These are phyloP conservation scores for Coemansia umbellata DNA, from an alignment of 192 early-diverging fungal species.

Conservation along the genomic window DNA sequence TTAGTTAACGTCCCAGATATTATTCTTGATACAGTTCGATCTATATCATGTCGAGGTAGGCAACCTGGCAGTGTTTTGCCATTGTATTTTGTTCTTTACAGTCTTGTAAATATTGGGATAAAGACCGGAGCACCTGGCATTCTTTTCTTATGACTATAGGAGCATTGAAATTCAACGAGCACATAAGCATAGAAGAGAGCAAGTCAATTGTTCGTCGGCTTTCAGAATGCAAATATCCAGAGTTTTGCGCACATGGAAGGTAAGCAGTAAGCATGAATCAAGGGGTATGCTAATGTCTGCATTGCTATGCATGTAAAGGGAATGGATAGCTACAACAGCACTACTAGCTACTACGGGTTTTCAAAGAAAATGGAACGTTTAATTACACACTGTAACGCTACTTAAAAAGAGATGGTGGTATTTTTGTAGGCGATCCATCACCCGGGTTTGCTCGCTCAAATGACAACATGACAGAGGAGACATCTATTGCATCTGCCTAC, in stretches of 20 bases:
- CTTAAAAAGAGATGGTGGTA: too few relatives aligned
- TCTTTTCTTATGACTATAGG: too few relatives aligned
- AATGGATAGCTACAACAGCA: too few relatives aligned
- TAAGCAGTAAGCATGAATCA: constrained; percentile 2
- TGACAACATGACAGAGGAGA: too few relatives aligned
- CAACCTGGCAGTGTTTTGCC: neutral
- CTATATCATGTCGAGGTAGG: constrained; percentile 35
- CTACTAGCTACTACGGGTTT: too few relatives aligned
- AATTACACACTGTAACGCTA: too few relatives aligned
- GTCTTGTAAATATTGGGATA: too few relatives aligned
- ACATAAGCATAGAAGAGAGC: constrained; percentile 16
- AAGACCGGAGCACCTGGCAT: too few relatives aligned
- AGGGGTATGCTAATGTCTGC: neutral
- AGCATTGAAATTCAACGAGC: constrained; percentile 43
- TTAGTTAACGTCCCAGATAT: constrained; percentile 19
- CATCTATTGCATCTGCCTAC: too few relatives aligned
- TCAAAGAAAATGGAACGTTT: too few relatives aligned
- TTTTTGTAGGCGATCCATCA: constrained; percentile 16
- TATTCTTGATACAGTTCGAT: constrained; percentile 28
- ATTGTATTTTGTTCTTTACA: neutral
- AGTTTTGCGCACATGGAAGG: constrained; percentile 47
- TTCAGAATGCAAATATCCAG: constrained; percentile 30
- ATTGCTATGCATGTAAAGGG: neutral
- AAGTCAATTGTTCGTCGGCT: constrained; percentile 17
- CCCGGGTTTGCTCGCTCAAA: constrained; percentile 15